phyloP scores from a whole-genome alignment of 176 grass and related monocot species.

The Cenchrus fungigraminus region DNA sequence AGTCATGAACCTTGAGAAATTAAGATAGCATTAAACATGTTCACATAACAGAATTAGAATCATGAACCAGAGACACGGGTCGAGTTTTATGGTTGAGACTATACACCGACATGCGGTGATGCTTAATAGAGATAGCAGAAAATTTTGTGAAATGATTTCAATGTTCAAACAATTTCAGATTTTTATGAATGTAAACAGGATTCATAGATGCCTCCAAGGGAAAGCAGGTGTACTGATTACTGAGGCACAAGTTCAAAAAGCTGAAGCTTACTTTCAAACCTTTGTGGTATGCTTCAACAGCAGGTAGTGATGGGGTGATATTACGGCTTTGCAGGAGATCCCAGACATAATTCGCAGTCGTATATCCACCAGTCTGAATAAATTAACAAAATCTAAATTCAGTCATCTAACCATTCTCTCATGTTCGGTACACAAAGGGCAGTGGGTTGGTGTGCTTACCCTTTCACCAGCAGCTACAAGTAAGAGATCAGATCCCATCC shows the following conservation, averaged over 20 bases:
- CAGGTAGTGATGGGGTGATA: conserved; percentile 64
- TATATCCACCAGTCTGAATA: conserved; percentile 89
- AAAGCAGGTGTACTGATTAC: conserved; percentile 21
- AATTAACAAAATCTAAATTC: conserved; percentile 14
- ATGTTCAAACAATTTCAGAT: conserved; percentile 2
- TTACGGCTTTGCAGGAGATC: conserved; percentile 86
- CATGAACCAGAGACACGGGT: background rate
- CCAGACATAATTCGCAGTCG: conserved; percentile 90
- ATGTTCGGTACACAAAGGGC: conserved; percentile 21
- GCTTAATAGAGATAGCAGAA: background rate
- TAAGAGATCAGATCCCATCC: conserved; percentile 86
- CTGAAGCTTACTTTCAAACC: conserved; percentile 78
- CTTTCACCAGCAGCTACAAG: conserved; percentile 84
- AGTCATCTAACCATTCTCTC: conserved; percentile 28
- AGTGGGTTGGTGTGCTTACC: conserved; percentile 44
- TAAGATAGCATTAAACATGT: no score
- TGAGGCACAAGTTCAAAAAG: background rate
- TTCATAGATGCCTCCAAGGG: conserved; percentile 25
- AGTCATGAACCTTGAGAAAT: no score
- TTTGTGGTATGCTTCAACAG: conserved; percentile 85
- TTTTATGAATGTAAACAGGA: background rate
- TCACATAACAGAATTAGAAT: background rate
- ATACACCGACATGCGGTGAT: background rate
- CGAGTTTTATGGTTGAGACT: background rate
- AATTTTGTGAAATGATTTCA: conserved; percentile 5